Evolutionary conservation across 805 yeast genomes (phyloP).

Genomic region (Saturnispora ahearnii): DNA sequence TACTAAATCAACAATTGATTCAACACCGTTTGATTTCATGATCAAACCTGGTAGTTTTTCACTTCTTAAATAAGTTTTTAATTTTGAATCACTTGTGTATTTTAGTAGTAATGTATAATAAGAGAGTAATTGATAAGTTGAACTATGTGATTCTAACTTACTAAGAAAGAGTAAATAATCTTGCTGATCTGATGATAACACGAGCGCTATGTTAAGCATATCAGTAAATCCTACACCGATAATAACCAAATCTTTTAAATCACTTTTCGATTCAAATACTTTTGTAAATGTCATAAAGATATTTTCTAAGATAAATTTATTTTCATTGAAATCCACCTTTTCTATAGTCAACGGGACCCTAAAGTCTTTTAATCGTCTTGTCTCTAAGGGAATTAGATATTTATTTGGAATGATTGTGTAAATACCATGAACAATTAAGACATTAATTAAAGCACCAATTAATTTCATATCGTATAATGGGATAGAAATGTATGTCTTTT

Average conservation of each 20-base stretch:
- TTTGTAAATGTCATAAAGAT: conserved; percentile 26
- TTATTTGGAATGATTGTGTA: conserved; percentile 50
- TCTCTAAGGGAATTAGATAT: conserved; percentile 56
- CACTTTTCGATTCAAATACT: conserved; percentile 35
- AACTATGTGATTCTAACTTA: conserved; percentile 36
- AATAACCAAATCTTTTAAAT: conserved; percentile 42
- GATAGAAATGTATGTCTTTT: conserved; percentile 39
- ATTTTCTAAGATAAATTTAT: conserved; percentile 15
- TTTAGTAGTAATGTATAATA: conserved; percentile 44
- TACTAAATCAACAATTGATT: conserved; percentile 64
- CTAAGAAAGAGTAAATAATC: neutral
- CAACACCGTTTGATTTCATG: conserved; percentile 47
- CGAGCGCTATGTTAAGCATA: conserved; percentile 40
- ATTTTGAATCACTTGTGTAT: neutral
- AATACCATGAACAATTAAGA: conserved; percentile 63
- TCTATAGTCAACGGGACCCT: conserved; percentile 20
- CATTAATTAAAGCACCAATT: conserved; percentile 53
- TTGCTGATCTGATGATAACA: conserved; percentile 27
- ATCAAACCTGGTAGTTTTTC: conserved; percentile 47
- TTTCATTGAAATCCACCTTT: conserved; percentile 15
- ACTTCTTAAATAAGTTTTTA: conserved; percentile 31
- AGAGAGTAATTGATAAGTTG: conserved; percentile 59
- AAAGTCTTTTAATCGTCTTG: conserved; percentile 47
- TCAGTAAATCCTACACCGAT: conserved; percentile 66
- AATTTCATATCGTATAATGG: conserved; percentile 80